Evolutionary conservation across 2,329 filamentous ascomycete genomes (phyloP).

Genomic region (Aspergillus pseudoterreus): DNA sequence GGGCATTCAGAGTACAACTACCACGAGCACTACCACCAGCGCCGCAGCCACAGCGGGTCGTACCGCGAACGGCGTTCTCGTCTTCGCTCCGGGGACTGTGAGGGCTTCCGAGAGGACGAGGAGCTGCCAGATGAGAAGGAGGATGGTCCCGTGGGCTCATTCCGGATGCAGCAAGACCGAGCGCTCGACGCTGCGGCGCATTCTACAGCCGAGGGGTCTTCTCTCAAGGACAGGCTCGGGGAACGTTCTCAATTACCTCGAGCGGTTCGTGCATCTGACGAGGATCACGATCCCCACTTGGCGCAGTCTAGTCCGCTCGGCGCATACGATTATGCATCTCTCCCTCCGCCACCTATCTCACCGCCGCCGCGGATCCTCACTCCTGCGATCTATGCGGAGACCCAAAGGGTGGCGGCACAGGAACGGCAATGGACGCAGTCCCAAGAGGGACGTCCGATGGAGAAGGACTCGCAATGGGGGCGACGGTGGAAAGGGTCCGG

Average conservation of each 20-base stretch:
- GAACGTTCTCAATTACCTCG: not conserved
- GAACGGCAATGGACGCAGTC: not conserved
- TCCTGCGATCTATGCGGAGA: slow-evolving; percentile 10
- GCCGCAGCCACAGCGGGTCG: not conserved
- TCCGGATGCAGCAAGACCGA: too few relatives aligned
- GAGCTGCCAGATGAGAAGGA: too few relatives aligned
- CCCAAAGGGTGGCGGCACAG: slow-evolving; percentile 1
- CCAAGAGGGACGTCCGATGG: not conserved
- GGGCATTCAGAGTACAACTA: not conserved
- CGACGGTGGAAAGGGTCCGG: not conserved
- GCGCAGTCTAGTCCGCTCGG: slow-evolving; percentile 6
- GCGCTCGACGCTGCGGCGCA: too few relatives aligned
- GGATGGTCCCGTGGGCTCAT: too few relatives aligned
- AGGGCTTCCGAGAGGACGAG: too few relatives aligned
- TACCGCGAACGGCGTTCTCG: not conserved
- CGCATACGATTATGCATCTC: slow-evolving; percentile 8
- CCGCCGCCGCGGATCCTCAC: slow-evolving; percentile 14
- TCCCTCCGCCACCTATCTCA: not conserved
- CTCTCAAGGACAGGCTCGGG: too few relatives aligned
- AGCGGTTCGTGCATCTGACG: not conserved
- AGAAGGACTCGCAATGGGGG: not conserved
- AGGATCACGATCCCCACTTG: not conserved
- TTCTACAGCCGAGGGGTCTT: too few relatives aligned
- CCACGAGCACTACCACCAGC: not conserved
- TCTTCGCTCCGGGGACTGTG: too few relatives aligned